phyloP scores from a whole-genome alignment of 352 stramenopile species.

The Pythium scleroteichum region DNA sequence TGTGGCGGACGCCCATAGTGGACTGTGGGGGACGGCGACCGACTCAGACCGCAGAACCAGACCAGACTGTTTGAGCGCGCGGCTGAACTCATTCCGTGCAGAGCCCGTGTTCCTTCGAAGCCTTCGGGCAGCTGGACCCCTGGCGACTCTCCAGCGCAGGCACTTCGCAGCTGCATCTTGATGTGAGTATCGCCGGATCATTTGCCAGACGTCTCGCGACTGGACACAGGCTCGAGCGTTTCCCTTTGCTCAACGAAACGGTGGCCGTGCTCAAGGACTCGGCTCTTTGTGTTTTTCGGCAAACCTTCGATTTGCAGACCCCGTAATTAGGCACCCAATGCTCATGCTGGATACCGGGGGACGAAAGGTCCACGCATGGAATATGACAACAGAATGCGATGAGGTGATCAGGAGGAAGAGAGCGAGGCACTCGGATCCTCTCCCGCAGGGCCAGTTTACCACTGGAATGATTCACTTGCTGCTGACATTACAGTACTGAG shows the following conservation, averaged over 20 bases:
- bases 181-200: neutral
- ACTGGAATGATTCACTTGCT: too few relatives aligned
- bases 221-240: neutral
- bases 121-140: neutral
- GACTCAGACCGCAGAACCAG: conserved; percentile 5
- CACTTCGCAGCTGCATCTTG: neutral
- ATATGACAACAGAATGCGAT: too few relatives aligned
- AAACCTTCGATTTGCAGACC: too few relatives aligned
- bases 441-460: too few relatives aligned
- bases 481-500: too few relatives aligned
- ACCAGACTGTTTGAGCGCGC: neutral
- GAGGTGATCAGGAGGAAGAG: too few relatives aligned
- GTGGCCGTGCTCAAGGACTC: neutral
- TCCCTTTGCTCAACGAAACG: neutral
- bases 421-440: too few relatives aligned
- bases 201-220: neutral
- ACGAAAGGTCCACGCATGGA: too few relatives aligned
- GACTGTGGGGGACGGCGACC: conserved; percentile 8
- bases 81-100: conserved; percentile 12
- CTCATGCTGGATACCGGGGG: too few relatives aligned
- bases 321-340: too few relatives aligned
- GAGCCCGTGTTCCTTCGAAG: conserved; percentile 2
- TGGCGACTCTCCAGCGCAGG: conserved; percentile 3
- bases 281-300: neutral
- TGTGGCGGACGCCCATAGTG: conserved; percentile 4